These are phyloP conservation scores for Populus tomentosa DNA, from an alignment of 441 rosid species.

Conservation along the genomic window DNA sequence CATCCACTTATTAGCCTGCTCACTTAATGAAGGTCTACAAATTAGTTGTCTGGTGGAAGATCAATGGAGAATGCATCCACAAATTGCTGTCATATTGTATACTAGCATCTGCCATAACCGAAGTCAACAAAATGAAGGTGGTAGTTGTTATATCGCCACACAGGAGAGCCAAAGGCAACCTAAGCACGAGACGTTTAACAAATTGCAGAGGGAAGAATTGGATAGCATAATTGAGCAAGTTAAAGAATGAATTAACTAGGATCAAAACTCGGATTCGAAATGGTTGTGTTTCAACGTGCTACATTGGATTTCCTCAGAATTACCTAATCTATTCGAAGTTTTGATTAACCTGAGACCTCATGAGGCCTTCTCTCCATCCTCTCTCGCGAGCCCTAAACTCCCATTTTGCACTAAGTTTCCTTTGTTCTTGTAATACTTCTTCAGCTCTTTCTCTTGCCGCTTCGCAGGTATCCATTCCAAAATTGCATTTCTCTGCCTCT, in stretches of 20 bases:
- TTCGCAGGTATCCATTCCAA: constrained; percentile 90
- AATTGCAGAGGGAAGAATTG: background rate
- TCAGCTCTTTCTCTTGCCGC: constrained; percentile 74
- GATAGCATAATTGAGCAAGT: background rate
- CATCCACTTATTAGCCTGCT: background rate
- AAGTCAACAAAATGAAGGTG: background rate
- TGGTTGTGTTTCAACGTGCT: background rate
- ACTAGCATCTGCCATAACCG: background rate
- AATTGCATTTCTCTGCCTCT: constrained; percentile 84
- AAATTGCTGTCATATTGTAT: too few species aligned
- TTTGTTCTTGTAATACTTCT: constrained; percentile 51
- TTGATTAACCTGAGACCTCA: constrained; percentile 13
- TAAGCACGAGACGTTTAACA: background rate
- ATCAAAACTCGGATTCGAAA: background rate
- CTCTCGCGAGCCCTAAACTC: constrained; percentile 66
- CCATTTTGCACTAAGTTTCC: constrained; percentile 62
- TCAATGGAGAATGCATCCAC: background rate
- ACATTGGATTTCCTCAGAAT: background rate
- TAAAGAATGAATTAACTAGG: background rate
- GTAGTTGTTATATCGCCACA: background rate
- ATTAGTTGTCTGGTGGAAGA: background rate
- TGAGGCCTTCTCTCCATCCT: constrained; percentile 56
- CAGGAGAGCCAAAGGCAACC: background rate
- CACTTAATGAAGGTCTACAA: background rate
- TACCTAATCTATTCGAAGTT: background rate